Conservation (phyloP, 495 filamentous ascomycete genomes). For the Pseudevernia furfuracea region DNA sequence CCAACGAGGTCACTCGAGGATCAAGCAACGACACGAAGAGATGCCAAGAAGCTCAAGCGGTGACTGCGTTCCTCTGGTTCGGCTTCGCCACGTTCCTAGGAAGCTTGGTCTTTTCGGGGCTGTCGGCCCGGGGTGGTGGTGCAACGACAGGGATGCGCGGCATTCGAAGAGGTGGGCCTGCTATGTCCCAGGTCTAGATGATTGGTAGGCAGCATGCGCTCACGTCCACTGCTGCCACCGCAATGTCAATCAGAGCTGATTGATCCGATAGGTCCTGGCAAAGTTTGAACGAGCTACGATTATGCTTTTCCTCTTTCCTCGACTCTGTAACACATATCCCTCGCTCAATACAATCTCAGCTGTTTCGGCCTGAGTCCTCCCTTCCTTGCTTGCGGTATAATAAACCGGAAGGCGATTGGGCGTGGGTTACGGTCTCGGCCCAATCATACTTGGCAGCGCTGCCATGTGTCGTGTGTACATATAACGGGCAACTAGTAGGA, state of each 20-base stretch:
- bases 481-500: not conserved
- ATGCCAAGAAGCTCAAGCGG: constrained; percentile 63
- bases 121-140: constrained; percentile 30
- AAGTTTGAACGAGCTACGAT: constrained; percentile 12
- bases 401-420: not conserved
- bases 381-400: not conserved
- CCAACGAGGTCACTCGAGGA: constrained; percentile 56
- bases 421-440: not conserved
- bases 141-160: constrained; percentile 36
- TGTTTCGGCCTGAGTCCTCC: not conserved
- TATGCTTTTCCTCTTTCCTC: not conserved
- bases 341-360: not conserved
- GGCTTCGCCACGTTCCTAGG: constrained; percentile 53
- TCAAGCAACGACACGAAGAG: constrained; percentile 45
- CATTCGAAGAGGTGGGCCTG: constrained; percentile 42
- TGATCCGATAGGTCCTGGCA: constrained; percentile 13
- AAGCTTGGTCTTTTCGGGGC: constrained; percentile 44
- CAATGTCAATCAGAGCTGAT: not conserved
- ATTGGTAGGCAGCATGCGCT: constrained; percentile 21
- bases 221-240: constrained; percentile 18
- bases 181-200: constrained; percentile 59
- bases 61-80: constrained; percentile 66
- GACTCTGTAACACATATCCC: not conserved
- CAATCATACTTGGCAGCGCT: not conserved
- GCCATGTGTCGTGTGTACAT: not conserved